Evolutionary conservation across 1,284 basidiomycete species (phyloP).

Genomic region (Coniferiporia weirii): DNA sequence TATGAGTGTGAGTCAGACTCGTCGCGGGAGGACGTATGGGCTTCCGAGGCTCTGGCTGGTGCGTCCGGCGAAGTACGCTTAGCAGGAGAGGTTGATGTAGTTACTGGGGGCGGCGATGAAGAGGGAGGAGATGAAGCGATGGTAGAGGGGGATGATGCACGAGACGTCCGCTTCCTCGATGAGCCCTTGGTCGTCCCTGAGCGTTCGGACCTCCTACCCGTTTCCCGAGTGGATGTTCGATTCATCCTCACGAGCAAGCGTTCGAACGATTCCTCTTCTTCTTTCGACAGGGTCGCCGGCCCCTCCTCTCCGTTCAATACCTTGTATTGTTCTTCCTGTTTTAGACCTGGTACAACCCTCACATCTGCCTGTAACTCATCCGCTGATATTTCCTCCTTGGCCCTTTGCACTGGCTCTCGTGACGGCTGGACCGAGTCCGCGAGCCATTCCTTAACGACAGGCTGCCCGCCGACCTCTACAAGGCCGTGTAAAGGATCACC

Average conservation of each 20-base stretch:
- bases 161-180: too few relatives aligned
- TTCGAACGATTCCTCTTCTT: background rate
- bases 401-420: background rate
- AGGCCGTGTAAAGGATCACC: background rate
- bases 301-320: background rate
- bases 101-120: too few relatives aligned
- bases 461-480: background rate
- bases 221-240: background rate
- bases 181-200: too few relatives aligned
- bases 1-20: background rate
- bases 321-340: background rate
- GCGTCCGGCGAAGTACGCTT: background rate
- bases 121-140: background rate
- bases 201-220: too few relatives aligned
- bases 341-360: too few relatives aligned
- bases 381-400: background rate
- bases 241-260: background rate
- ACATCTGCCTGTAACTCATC: background rate
- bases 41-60: background rate
- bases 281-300: background rate
- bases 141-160: too few relatives aligned
- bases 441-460: slow-evolving; percentile 1
- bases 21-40: background rate
- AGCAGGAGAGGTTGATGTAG: background rate
- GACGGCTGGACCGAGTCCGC: background rate